phyloP scores from a whole-genome alignment of 306 rosid genomes.

The Rosa rugosa region DNA sequence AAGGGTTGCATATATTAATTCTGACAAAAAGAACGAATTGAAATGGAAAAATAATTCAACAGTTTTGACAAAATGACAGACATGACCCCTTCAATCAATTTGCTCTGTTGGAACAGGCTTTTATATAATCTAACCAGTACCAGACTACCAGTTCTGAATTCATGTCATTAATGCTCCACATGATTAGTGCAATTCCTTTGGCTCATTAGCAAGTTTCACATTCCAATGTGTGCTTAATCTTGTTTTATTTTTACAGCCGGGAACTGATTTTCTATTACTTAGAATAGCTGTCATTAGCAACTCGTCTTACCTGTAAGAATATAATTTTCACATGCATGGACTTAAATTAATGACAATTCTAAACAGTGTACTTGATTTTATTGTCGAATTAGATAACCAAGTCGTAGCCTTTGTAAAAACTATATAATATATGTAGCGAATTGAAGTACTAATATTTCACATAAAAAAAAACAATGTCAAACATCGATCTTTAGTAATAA shows the following conservation, averaged over 20 bases:
- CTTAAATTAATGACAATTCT: neutral
- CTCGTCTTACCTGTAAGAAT: neutral
- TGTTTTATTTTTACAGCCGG: neutral
- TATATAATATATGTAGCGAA: neutral
- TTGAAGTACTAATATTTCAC: neutral
- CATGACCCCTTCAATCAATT: constrained; percentile 15
- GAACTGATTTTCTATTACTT: neutral
- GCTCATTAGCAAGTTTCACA: neutral
- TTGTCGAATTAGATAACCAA: neutral
- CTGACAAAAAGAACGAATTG: neutral
- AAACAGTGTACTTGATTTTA: neutral
- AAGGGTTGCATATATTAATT: neutral
- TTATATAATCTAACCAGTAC: neutral
- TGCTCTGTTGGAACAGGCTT: neutral
- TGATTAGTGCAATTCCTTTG: constrained; percentile 4
- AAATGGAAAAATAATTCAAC: constrained; percentile 17
- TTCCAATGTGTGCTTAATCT: neutral
- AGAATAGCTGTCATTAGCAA: neutral
- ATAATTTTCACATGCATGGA: neutral
- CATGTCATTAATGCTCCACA: constrained; percentile 13
- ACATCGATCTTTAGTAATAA: neutral
- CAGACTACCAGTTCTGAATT: neutral
- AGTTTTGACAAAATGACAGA: constrained; percentile 38
- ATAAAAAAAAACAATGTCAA: neutral
- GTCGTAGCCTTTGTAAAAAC: neutral